phyloP scores from a whole-genome alignment of 352 stramenopile species.

The Globisporangium lucens region DNA sequence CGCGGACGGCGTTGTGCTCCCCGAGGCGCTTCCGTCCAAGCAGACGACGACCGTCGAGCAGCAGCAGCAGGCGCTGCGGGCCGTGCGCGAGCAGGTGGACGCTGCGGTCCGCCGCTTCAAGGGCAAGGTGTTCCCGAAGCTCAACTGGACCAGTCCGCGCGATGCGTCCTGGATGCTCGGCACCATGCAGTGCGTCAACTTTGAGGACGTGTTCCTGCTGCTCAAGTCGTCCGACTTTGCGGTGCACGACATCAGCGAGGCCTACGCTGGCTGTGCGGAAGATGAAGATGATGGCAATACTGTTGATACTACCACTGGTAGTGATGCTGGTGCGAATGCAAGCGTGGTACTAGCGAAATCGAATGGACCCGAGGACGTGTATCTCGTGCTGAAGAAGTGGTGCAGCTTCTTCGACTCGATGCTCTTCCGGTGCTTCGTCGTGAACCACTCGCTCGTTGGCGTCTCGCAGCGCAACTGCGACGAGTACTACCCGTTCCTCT shows the following conservation, averaged over 20 bases:
- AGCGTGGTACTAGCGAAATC: neutral
- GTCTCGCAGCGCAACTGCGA: conserved; percentile 91
- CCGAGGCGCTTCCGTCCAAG: conserved; percentile 20
- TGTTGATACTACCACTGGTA: neutral
- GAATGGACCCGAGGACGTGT: conserved; percentile 20
- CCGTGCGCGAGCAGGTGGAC: conserved; percentile 62
- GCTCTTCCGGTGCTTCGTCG: conserved; percentile 94
- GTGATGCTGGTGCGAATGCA: neutral
- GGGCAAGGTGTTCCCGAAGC: conserved; percentile 86
- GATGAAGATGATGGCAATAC: conserved; percentile 15
- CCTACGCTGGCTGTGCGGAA: conserved; percentile 61
- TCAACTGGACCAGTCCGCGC: conserved; percentile 93
- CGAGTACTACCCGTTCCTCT: conserved; percentile 91
- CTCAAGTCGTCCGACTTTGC: conserved; percentile 88
- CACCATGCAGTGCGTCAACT: conserved; percentile 69
- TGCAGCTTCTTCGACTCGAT: conserved; percentile 94
- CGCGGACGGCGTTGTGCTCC: conserved; percentile 62
- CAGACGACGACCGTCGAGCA: conserved; percentile 16
- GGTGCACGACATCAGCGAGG: conserved; percentile 87
- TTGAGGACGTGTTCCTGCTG: conserved; percentile 82
- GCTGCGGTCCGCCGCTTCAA: conserved; percentile 53
- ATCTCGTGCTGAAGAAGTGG: conserved; percentile 94
- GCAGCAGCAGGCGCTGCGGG: conserved; percentile 32
- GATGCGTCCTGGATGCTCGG: conserved; percentile 93
- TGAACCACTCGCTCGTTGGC: conserved; percentile 68